A percentile compares a stretch with the other conserved stretches of the same genome.
phyloP scores from a whole-genome alignment of 257 asterid species.

The Coffea canephora region DNA sequence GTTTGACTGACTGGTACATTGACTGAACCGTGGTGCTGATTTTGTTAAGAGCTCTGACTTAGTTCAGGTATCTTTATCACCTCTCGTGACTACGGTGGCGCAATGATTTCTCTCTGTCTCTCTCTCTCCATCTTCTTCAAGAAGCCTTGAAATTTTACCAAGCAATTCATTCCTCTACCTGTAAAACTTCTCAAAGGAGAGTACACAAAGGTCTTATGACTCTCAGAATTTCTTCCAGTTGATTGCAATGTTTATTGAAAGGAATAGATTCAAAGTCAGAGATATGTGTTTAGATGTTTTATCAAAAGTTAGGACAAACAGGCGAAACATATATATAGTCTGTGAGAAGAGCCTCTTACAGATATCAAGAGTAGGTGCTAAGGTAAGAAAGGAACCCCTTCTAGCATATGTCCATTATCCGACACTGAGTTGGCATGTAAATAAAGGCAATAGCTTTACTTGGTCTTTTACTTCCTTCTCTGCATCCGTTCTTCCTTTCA shows the following conservation, averaged over 20 bases:
- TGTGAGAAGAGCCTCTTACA: neutral
- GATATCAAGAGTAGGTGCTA: neutral
- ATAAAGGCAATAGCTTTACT: neutral
- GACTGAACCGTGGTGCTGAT: slow-evolving; percentile 15
- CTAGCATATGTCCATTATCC: neutral
- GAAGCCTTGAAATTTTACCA: slow-evolving; percentile 12
- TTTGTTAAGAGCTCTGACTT: slow-evolving; percentile 13
- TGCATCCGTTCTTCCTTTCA: neutral
- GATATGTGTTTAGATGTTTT: neutral
- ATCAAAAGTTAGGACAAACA: neutral
- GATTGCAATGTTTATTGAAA: neutral
- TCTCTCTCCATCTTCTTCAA: slow-evolving; percentile 8
- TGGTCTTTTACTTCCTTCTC: neutral
- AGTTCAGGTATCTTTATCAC: slow-evolving; percentile 10
- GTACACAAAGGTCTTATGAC: neutral
- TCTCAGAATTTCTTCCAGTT: neutral
- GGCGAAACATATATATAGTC: neutral
- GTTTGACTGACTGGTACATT: slow-evolving; percentile 12
- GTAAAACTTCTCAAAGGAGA: neutral
- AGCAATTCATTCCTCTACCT: slow-evolving; percentile 15
- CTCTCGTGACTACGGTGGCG: slow-evolving; percentile 24
- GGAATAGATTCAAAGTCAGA: neutral
- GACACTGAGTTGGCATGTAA: slow-evolving; percentile 1
- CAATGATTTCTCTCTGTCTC: slow-evolving; percentile 7
- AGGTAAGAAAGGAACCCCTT: neutral